Percentiles rank a stretch among this genome's conserved stretches.
These are phyloP conservation scores for Ambrosia trifida DNA, from an alignment of 129 eudicot species.

Conservation along the genomic window DNA sequence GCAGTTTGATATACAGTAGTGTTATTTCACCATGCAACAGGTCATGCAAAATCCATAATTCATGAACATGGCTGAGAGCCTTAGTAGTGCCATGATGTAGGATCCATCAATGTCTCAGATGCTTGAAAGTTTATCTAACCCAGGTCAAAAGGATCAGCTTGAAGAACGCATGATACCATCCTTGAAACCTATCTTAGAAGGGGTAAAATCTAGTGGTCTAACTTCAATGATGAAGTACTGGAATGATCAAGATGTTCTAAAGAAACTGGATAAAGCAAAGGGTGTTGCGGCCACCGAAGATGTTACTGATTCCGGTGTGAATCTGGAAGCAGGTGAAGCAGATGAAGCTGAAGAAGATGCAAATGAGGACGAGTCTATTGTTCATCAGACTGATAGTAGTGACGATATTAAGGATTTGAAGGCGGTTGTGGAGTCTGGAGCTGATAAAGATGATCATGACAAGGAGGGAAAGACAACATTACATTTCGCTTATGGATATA, in stretches of 20 bases:
- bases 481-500: conserved; percentile 94
- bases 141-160: conserved; percentile 72
- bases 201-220: conserved; percentile 91
- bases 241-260: conserved; percentile 80
- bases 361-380: conserved; percentile 86
- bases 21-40: conserved; percentile 86
- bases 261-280: conserved; percentile 95
- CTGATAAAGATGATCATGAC: conserved; percentile 92
- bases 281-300: conserved; percentile 76
- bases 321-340: conserved; percentile 43
- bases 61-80: conserved; percentile 95
- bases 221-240: conserved; percentile 99
- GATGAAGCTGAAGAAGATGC: conserved; percentile 65
- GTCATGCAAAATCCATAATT: conserved; percentile 98
- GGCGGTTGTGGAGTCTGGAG: conserved; percentile 77
- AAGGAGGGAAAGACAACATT: conserved; percentile 94
- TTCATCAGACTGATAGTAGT: conserved; percentile 85
- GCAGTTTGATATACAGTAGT: conserved; percentile 74
- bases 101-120: conserved; percentile 95
- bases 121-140: conserved; percentile 82
- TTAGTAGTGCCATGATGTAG: conserved; percentile 90
- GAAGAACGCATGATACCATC: conserved; percentile 94
- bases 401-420: conserved; percentile 88
- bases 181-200: conserved; percentile 85
- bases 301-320: conserved; percentile 56